Base-by-base conservation (phyloP, 495 filamentous ascomycete genomes). In the Penicillium angulare region DNA sequence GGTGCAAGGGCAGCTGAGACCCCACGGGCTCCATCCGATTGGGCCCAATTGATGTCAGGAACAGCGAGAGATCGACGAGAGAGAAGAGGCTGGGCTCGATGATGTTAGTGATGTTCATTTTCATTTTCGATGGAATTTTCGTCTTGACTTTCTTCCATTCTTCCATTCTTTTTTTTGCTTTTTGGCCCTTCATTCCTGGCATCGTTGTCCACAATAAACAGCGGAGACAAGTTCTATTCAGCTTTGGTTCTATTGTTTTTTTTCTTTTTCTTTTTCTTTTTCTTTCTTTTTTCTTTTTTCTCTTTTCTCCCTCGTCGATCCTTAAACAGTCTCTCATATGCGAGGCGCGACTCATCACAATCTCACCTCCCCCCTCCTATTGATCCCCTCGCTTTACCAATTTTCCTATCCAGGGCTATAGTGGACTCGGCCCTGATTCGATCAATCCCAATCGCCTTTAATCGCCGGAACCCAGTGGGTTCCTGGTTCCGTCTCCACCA, bases 341-440 rank as follows among this genome's bases (percentile, higher is more conserved):
- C 24, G 26, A 39, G n/a, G 44, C 42, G 50, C 47, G 66, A 69
- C 63, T 63, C 50, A 55, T 72, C 66, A 72, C 60, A 67, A 60
- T 57, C 20, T 27, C 18, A 49, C 54, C 50, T 54, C 56, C 41
- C 58, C 55, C 55, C 59, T 24, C 59, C 39, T 59, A 34, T 13
- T 38, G 41, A 47, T 49, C 48, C 49, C n/a, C 52, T 52, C 26
- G 45, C 52, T 36, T 42, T 41, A 15, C 26, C 26, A 5, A 29
- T 29, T 29, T 5, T 29, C 26, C 26, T 29, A 31, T 31, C 27
- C n/a, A n/a, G n/a, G n/a, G n/a, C n/a, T n/a, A n/a, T n/a, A n/a
- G n/a, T n/a, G 17, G 48, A 32, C 39, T 49, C 20, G 40, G 36
- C 26, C 34, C 32, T 45, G n/a, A n/a, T n/a, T n/a, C n/a, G n/a